A percentile compares a stretch with the other conserved stretches of the same genome.
phyloP scores from a whole-genome alignment of 768 basidiomycete species.

The Psilocybe tampanensis region DNA sequence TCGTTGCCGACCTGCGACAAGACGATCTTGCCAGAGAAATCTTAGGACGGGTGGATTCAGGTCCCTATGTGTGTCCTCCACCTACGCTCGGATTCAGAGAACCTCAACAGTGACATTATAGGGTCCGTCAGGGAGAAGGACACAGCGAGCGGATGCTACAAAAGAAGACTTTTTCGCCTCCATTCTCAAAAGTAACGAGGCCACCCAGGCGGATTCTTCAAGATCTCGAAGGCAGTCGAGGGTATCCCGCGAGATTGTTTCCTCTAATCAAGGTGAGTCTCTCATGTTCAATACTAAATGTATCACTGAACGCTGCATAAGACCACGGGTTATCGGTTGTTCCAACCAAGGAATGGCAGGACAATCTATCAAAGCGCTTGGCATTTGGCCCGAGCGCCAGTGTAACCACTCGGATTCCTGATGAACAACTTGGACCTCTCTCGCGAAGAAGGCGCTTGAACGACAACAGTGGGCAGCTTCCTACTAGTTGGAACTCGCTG shows the following conservation, averaged over 20 bases:
- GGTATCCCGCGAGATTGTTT: conserved; percentile 79
- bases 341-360: conserved; percentile 81
- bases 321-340: conserved; percentile 62
- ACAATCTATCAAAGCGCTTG: conserved; percentile 62
- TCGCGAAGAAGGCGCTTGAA: conserved; percentile 53
- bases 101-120: conserved; percentile 27
- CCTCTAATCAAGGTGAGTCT: conserved; percentile 58
- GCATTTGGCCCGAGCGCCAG: conserved; percentile 31
- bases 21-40: conserved; percentile 82
- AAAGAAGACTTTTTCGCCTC: conserved; percentile 83
- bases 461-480: conserved; percentile 24
- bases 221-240: conserved; percentile 74
- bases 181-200: conserved; percentile 61
- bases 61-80: conserved; percentile 66
- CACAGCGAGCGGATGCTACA: conserved; percentile 61
- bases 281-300: background rate
- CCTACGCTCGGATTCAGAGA: conserved; percentile 5
- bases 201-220: conserved; percentile 51
- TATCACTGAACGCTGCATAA: conserved; percentile 24
- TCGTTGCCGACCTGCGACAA: conserved; percentile 64
- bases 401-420: conserved; percentile 23
- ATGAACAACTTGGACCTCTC: conserved; percentile 35
- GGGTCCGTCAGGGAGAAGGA: conserved; percentile 71
- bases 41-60: conserved; percentile 71
- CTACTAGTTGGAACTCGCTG: conserved; percentile 58